These are phyloP conservation scores for Venturia aucupariae DNA, from an alignment of 2,329 filamentous ascomycete genomes.

Conservation along the genomic window DNA sequence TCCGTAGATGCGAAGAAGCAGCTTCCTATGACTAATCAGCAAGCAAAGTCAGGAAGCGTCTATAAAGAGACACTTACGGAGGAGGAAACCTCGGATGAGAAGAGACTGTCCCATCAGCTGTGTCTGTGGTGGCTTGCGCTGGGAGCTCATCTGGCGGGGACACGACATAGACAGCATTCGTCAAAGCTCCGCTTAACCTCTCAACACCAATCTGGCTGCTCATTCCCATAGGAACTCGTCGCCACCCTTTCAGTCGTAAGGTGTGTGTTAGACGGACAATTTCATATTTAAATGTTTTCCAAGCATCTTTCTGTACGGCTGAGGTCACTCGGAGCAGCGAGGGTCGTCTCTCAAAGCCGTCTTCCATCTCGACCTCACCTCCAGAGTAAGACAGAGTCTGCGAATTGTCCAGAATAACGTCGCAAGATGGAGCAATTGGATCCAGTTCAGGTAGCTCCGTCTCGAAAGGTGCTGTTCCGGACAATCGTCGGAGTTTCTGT, in stretches of 20 bases:
- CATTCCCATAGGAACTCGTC: constrained; percentile 63
- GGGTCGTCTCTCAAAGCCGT: constrained; percentile 21
- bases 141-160: constrained; percentile 62
- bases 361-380: constrained; percentile 37
- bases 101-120: constrained; percentile 22
- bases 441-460: constrained; percentile 81
- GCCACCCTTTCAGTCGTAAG: constrained; percentile 82
- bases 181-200: constrained; percentile 80
- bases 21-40: constrained; percentile 39
- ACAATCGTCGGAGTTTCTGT: constrained; percentile 34
- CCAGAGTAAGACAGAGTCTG: constrained; percentile 73
- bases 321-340: constrained; percentile 37
- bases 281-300: constrained; percentile 84
- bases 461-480: constrained; percentile 60
- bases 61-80: constrained; percentile 17
- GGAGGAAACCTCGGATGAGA: constrained; percentile 24
- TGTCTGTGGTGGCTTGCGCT: constrained; percentile 23
- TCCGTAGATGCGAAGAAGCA: constrained; percentile 86
- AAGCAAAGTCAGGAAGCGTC: background rate
- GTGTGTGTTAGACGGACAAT: constrained; percentile 86
- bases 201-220: constrained; percentile 62
- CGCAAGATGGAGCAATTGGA: constrained; percentile 71
- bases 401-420: constrained; percentile 78
- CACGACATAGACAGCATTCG: constrained; percentile 94
- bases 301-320: constrained; percentile 64